Evolutionary conservation across 2,329 filamentous ascomycete species (phyloP).

Genomic region (Fusarium mundagurra): DNA sequence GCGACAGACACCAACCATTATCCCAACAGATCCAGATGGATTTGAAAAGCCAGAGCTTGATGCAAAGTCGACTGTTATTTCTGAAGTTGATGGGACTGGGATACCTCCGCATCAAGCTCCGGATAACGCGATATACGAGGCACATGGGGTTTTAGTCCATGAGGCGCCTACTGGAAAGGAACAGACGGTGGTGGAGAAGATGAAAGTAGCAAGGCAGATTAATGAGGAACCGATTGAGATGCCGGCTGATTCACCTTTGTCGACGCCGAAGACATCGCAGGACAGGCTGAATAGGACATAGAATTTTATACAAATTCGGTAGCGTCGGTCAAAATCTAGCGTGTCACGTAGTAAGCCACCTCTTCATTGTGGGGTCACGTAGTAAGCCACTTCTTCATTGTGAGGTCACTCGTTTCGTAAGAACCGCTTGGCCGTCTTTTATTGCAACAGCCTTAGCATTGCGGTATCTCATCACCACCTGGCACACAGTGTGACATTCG

Average conservation of each 20-base stretch:
- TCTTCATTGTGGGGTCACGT: fast-evolving
- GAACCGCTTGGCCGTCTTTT: fast-evolving
- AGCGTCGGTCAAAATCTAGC: fast-evolving
- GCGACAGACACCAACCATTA: not conserved
- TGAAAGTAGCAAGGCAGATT: not conserved
- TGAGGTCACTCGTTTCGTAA: fast-evolving
- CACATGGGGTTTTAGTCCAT: not conserved
- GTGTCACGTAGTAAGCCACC: fast-evolving
- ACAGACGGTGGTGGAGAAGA: not conserved
- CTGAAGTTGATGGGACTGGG: not conserved
- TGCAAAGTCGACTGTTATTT: not conserved
- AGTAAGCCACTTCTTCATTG: fast-evolving
- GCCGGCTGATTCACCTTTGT: not conserved
- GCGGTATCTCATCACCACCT: not conserved
- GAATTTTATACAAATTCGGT: not conserved
- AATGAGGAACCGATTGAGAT: constrained; percentile 6
- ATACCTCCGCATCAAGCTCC: not conserved
- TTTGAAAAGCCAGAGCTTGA: not conserved
- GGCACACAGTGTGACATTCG: not conserved
- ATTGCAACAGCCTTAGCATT: not conserved
- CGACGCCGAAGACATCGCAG: not conserved
- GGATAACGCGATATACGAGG: not conserved
- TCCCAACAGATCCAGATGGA: not conserved
- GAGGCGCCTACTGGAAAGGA: not conserved
- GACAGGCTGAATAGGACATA: not conserved